A percentile compares a stretch with the other conserved stretches of the same genome.
phyloP scores from a whole-genome alignment of 2,329 filamentous ascomycete species.

The Fusarium sp. region DNA sequence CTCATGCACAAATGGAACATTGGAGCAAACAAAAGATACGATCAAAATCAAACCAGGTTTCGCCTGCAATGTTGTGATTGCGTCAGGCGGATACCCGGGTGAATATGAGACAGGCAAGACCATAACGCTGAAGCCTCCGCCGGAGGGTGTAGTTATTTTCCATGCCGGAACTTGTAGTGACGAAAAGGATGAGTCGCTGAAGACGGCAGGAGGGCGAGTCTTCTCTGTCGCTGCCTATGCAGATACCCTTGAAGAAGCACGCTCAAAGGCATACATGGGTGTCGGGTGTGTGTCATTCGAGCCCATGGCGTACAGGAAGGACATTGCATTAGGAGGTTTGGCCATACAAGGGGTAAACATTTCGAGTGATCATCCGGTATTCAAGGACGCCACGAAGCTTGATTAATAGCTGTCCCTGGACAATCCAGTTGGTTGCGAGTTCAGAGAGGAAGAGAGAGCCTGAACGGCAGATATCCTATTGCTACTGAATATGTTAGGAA shows the following conservation, averaged over 20 bases:
- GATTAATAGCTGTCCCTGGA: too few relatives aligned
- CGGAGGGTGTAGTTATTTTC: slow-evolving; percentile 75
- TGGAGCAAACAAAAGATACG: slow-evolving; percentile 73
- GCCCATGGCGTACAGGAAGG: slow-evolving; percentile 86
- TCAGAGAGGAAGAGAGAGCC: too few relatives aligned
- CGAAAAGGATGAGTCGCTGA: slow-evolving; percentile 64
- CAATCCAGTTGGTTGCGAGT: too few relatives aligned
- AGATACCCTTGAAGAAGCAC: slow-evolving; percentile 77
- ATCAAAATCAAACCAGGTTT: slow-evolving; percentile 74
- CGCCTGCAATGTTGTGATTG: slow-evolving; percentile 86
- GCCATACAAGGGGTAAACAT: not conserved
- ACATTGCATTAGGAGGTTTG: slow-evolving; percentile 73
- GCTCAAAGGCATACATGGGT: slow-evolving; percentile 82
- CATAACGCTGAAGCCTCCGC: slow-evolving; percentile 57
- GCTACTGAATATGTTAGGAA: too few relatives aligned
- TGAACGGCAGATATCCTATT: too few relatives aligned
- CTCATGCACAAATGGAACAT: slow-evolving; percentile 78
- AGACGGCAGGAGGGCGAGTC: slow-evolving; percentile 84
- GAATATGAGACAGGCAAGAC: slow-evolving; percentile 79
- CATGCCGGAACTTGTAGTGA: slow-evolving; percentile 82
- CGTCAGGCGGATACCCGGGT: slow-evolving; percentile 87
- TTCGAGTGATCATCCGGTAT: not conserved
- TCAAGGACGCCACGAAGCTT: too few relatives aligned
- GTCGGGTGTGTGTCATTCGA: slow-evolving; percentile 77
- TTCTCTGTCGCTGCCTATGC: slow-evolving; percentile 83